Base-by-base conservation (phyloP, 2,329 filamentous ascomycete genomes). In the Aciculosporium take region DNA sequence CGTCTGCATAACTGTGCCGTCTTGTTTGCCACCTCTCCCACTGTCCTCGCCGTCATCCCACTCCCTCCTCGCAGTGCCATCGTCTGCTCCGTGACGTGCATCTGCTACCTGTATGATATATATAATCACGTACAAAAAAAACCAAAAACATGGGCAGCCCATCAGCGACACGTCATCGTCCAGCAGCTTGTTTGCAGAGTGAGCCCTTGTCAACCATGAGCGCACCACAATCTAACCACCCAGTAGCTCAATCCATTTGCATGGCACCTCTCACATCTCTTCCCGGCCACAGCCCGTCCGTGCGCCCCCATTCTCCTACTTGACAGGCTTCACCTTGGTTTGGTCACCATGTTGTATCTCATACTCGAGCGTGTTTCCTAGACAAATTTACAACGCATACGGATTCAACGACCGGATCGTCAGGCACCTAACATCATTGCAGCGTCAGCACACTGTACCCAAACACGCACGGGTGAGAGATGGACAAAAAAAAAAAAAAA, bases 401-500 rank as follows among this genome's bases (percentile, higher is more conserved):
- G 83, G 83, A 68, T 88, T 88, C 53, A 87, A 65, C 30, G 82
- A 86, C 47, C 83, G 79, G 56, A 87, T 87, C n/a, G 83, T 87
- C 61, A 88, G 63, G 68, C 83, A 88, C 52, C 82, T 87, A 40
- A 46, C n/a, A n/a, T 40, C 29, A 25, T 23, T 3, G 10, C 13
- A 30, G 13, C 7, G 13, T 36, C 40, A 29, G 13, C 27, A 37
- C 24, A 25, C 24, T 6, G 6, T 9, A 25, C 24, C 6, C 24
- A 25, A 5, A 29, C 27, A 29, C 27, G n/a, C 12, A 28, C 3
- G 5, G n/a, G 10, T 29, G 10, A n/a, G n/a, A n/a, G n/a, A n/a
- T 30, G 13, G 5, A 15, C 18, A n/a, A 1, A 6, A 13, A 28
- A 28, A 28, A n/a, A 2, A 2, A 25, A 5, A 9, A 2, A 13